A percentile compares a stretch with the other conserved stretches of the same genome.
Evolutionary conservation across 1,284 basidiomycete species (phyloP).

Genomic region (Melanopsichium pennsylvanicum): DNA sequence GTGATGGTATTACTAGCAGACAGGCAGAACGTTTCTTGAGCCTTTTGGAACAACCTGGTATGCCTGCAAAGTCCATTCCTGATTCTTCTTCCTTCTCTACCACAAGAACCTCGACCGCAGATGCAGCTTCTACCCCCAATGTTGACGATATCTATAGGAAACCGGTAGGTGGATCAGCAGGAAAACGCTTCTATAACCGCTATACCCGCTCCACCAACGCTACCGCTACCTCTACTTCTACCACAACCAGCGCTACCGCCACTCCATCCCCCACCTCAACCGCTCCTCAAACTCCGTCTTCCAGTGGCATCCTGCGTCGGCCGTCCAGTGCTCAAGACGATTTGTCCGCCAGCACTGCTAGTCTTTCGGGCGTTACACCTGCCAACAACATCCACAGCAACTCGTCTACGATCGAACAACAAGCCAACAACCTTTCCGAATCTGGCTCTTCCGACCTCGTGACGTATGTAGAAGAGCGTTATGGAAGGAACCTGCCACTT

Average conservation of each 20-base stretch:
- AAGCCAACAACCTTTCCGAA: slow-evolving; percentile 4
- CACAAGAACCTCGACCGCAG: background rate
- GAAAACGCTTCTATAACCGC: slow-evolving; percentile 49
- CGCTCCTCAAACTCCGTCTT: slow-evolving; percentile 20
- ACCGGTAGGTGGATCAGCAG: slow-evolving; percentile 10
- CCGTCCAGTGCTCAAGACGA: slow-evolving; percentile 8
- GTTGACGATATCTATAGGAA: slow-evolving; percentile 40
- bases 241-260: slow-evolving; percentile 1
- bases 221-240: slow-evolving; percentile 7
- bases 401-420: slow-evolving; percentile 1
- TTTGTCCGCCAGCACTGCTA: slow-evolving; percentile 17
- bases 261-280: slow-evolving; percentile 31
- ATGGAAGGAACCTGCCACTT: slow-evolving; percentile 88
- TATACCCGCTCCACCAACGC: slow-evolving; percentile 44
- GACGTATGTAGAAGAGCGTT: slow-evolving; percentile 85
- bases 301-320: slow-evolving; percentile 32
- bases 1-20: slow-evolving; percentile 86
- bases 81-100: background rate
- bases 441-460: slow-evolving; percentile 66
- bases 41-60: slow-evolving; percentile 50
- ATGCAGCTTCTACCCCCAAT: background rate
- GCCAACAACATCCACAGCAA: slow-evolving; percentile 2
- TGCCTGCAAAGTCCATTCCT: too few species aligned
- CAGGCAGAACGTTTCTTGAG: slow-evolving; percentile 81
- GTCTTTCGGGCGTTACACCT: slow-evolving; percentile 22